Conservation (phyloP, 352 stramenopile species). For the Globisporangium yorkense region DNA sequence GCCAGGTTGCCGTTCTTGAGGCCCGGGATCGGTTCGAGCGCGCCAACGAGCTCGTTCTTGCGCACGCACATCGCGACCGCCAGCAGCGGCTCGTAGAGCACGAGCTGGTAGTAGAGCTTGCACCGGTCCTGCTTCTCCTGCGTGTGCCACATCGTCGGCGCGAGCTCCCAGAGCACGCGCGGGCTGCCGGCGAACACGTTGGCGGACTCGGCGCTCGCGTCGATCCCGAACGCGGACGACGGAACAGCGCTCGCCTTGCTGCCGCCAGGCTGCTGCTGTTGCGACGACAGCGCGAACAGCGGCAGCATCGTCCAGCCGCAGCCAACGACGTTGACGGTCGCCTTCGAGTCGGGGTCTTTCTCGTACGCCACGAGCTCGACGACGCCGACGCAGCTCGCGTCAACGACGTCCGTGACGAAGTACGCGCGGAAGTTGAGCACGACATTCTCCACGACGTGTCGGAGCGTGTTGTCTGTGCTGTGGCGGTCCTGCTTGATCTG, state of each 20-base stretch:
- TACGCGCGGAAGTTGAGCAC: conserved; percentile 71
- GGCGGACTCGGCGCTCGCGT: conserved; percentile 41
- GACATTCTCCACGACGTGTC: conserved; percentile 46
- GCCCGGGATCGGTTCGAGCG: conserved; percentile 66
- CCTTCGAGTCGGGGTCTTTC: conserved; percentile 78
- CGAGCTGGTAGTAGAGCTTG: conserved; percentile 67
- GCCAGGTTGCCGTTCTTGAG: conserved; percentile 68
- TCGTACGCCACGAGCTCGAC: conserved; percentile 90
- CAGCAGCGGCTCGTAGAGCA: conserved; percentile 53
- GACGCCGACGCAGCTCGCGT: conserved; percentile 89
- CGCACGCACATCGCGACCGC: conserved; percentile 57
- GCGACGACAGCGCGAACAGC: conserved; percentile 54
- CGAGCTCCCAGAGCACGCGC: conserved; percentile 60
- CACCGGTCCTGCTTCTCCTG: conserved; percentile 48
- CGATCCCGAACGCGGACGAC: conserved; percentile 23
- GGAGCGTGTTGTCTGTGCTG: conserved; percentile 34
- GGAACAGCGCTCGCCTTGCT: not conserved
- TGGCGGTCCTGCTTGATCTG: conserved; percentile 47
- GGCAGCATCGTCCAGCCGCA: conserved; percentile 92
- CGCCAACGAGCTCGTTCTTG: conserved; percentile 86
- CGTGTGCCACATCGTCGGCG: conserved; percentile 41
- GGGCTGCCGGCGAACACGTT: conserved; percentile 71
- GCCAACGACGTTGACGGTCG: conserved; percentile 58
- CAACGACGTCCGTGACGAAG: conserved; percentile 81
- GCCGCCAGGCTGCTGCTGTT: conserved; percentile 12